Percentiles rank a stretch among this genome's conserved stretches.
Evolutionary conservation across 495 filamentous ascomycete genomes (phyloP).

Genomic region (Penicillium tannophilum): DNA sequence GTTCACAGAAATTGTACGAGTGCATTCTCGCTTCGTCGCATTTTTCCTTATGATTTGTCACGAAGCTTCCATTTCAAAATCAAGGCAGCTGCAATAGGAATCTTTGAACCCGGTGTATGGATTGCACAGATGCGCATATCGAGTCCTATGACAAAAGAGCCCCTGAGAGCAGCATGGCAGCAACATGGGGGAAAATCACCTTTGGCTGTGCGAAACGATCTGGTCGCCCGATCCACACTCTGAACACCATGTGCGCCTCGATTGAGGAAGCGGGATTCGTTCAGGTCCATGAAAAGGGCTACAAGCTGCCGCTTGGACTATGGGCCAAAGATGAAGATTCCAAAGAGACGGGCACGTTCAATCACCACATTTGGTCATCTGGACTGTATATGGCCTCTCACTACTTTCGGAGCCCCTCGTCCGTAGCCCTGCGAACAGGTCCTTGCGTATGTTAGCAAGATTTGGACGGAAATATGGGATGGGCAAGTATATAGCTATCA

Average conservation of each 20-base stretch:
- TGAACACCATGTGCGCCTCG: conserved; percentile 16
- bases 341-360: conserved; percentile 16
- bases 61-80: neutral
- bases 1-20: conserved; percentile 27
- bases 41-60: neutral
- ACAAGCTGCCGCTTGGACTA: conserved; percentile 14
- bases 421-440: conserved; percentile 11
- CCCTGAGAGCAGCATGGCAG: conserved; percentile 12
- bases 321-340: conserved; percentile 19
- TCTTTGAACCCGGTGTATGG: conserved; percentile 46
- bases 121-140: conserved; percentile 45
- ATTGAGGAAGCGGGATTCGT: conserved; percentile 33
- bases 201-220: neutral
- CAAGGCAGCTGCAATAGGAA: neutral
- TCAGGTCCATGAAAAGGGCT: conserved; percentile 16
- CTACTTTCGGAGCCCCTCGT: conserved; percentile 6
- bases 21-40: neutral
- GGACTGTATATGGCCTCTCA: conserved; percentile 15
- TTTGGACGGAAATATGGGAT: conserved; percentile 10
- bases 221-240: neutral
- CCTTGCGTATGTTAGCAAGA: conserved; percentile 11
- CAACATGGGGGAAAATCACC: conserved; percentile 1
- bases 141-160: conserved; percentile 45
- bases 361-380: conserved; percentile 12
- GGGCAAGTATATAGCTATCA: conserved; percentile 13